Conservation (phyloP, 306 rosid species). For the Carpinus fangiana region DNA sequence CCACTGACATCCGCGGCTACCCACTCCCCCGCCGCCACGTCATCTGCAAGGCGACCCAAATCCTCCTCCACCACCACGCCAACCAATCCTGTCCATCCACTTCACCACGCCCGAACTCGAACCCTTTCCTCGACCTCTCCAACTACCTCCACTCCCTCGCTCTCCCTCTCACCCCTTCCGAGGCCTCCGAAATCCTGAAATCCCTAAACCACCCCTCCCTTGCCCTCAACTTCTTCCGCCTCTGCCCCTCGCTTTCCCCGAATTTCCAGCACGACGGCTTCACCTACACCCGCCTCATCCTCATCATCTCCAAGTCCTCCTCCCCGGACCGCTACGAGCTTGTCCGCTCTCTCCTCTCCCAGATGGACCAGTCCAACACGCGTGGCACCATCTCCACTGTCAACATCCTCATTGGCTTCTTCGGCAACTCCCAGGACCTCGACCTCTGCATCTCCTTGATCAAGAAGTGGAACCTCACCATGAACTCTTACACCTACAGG, state of each 20-base stretch:
- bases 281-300: constrained; percentile 77
- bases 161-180: constrained; percentile 59
- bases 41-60: constrained; percentile 70
- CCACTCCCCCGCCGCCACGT: constrained; percentile 81
- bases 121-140: constrained; percentile 79
- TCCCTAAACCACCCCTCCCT: constrained; percentile 61
- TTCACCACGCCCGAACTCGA: background rate
- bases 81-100: constrained; percentile 23
- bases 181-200: constrained; percentile 87
- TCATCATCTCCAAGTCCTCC: constrained; percentile 74
- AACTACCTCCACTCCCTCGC: constrained; percentile 67
- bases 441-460: constrained; percentile 55
- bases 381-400: constrained; percentile 80
- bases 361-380: constrained; percentile 51
- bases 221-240: constrained; percentile 69
- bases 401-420: constrained; percentile 67
- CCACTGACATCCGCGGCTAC: constrained; percentile 69
- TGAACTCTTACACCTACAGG: constrained; percentile 77
- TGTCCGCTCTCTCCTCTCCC: constrained; percentile 46
- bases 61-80: constrained; percentile 53
- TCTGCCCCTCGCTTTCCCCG: constrained; percentile 67
- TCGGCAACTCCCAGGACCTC: constrained; percentile 54
- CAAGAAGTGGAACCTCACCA: constrained; percentile 68
- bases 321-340: constrained; percentile 55
- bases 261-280: constrained; percentile 69